phyloP scores from a whole-genome alignment of 495 filamentous ascomycete genomes.

The Stereocaulon alpinum region DNA sequence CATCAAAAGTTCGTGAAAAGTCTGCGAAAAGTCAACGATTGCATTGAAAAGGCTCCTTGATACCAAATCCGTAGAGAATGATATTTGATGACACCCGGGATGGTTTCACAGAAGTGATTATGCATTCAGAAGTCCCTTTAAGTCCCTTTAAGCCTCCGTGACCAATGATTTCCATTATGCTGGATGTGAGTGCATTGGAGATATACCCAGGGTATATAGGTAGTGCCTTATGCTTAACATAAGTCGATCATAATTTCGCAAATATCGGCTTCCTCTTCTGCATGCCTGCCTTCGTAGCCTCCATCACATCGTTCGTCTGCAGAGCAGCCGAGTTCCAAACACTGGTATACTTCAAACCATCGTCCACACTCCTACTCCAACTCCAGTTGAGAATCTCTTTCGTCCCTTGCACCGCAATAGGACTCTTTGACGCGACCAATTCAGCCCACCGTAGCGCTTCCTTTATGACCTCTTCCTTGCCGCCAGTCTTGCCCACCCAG shows the following conservation, averaged over 20 bases:
- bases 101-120: too few relatives aligned
- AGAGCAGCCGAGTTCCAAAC: conserved; percentile 80
- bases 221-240: too few relatives aligned
- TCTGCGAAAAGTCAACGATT: neutral
- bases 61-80: too few relatives aligned
- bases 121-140: too few relatives aligned
- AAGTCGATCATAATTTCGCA: conserved; percentile 58
- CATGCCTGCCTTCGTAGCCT: conserved; percentile 64
- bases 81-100: too few relatives aligned
- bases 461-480: conserved; percentile 49
- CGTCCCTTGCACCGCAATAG: conserved; percentile 83
- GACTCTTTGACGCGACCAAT: conserved; percentile 70
- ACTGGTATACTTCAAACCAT: conserved; percentile 72
- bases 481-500: conserved; percentile 47
- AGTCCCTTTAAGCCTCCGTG: too few relatives aligned
- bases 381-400: conserved; percentile 88
- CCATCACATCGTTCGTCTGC: conserved; percentile 68
- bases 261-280: conserved; percentile 74
- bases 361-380: conserved; percentile 64
- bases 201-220: too few relatives aligned
- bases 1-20: neutral
- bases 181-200: neutral
- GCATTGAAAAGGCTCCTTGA: neutral
- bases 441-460: conserved; percentile 56
- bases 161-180: too few relatives aligned